A percentile compares a stretch with the other conserved stretches of the same genome.
phyloP scores from a whole-genome alignment of 495 filamentous ascomycete genomes.

The Letharia columbiana region DNA sequence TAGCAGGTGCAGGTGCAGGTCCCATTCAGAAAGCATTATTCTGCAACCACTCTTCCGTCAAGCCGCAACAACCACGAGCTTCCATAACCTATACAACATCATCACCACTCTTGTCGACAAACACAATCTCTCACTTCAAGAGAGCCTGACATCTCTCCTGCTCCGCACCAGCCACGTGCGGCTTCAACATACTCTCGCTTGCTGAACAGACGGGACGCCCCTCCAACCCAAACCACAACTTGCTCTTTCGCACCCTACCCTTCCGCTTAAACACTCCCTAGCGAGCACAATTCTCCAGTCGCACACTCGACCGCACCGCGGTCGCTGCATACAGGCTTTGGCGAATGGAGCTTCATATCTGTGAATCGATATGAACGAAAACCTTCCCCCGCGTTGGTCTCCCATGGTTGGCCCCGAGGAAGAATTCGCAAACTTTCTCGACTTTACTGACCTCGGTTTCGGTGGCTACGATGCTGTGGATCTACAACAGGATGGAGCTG shows the following conservation, averaged over 20 bases:
- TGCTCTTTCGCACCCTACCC: neutral
- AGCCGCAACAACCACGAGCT: too few species aligned
- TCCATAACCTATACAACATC: too few species aligned
- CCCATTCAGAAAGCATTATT: too few species aligned
- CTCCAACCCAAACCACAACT: neutral
- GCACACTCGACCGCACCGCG: slow-evolving; percentile 5
- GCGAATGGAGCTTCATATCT: slow-evolving; percentile 20
- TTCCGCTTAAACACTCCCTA: neutral
- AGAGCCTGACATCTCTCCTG: neutral
- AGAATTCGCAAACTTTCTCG: slow-evolving; percentile 47
- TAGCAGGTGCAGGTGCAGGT: too few species aligned
- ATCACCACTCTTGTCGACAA: too few species aligned
- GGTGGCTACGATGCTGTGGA: slow-evolving; percentile 37
- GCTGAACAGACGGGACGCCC: neutral
- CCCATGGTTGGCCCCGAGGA: slow-evolving; percentile 33
- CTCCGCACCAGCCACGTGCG: neutral
- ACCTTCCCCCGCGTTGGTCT: slow-evolving; percentile 20
- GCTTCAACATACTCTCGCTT: neutral
- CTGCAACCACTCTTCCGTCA: too few species aligned
- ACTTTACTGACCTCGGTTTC: slow-evolving; percentile 43
- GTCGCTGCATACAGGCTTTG: neutral
- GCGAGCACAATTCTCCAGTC: neutral
- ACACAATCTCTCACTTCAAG: neutral
- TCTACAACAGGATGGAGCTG: slow-evolving; percentile 20
- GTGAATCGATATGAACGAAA: slow-evolving; percentile 20